These are phyloP conservation scores for Malassezia arunalokei DNA, from an alignment of 1,284 basidiomycete genomes.

Conservation along the genomic window DNA sequence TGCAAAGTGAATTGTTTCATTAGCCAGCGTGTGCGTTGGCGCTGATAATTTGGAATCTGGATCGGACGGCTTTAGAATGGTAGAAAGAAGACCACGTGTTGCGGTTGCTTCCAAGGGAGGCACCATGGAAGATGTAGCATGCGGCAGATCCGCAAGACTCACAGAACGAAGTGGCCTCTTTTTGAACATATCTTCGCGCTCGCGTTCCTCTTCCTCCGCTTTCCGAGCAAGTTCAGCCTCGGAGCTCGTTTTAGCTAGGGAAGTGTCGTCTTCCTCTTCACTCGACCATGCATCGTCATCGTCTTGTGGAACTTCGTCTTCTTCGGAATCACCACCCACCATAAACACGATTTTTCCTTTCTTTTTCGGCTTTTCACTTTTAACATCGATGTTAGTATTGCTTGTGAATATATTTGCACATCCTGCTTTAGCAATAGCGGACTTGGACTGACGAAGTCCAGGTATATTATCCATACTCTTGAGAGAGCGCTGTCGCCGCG, in stretches of 20 bases:
- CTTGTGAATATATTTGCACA: not conserved
- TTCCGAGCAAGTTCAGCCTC: slow-evolving; percentile 31
- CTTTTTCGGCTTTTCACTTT: slow-evolving; percentile 9
- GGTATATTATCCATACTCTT: not conserved
- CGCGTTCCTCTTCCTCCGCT: slow-evolving; percentile 54
- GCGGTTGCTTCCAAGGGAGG: slow-evolving; percentile 6
- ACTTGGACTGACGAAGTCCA: not conserved
- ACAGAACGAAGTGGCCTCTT: slow-evolving; percentile 55
- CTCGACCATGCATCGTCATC: slow-evolving; percentile 44
- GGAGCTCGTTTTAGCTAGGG: slow-evolving; percentile 29
- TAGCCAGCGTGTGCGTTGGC: not conserved
- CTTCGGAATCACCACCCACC: slow-evolving; percentile 35
- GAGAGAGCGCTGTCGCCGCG: not conserved
- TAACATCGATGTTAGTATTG: not conserved
- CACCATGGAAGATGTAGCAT: slow-evolving; percentile 4
- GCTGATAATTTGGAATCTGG: not conserved
- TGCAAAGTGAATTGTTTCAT: slow-evolving; percentile 1
- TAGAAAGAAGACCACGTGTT: slow-evolving; percentile 36
- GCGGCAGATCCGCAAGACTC: slow-evolving; percentile 36
- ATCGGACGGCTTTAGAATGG: slow-evolving; percentile 39
- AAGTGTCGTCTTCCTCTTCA: slow-evolving; percentile 36
- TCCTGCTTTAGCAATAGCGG: not conserved
- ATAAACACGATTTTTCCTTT: slow-evolving; percentile 22
- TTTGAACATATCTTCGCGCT: slow-evolving; percentile 59
- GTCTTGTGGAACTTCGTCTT: slow-evolving; percentile 21